Base-by-base conservation (phyloP, 2,329 filamentous ascomycete species). In the Stagonosporopsis cucurbitacearum region DNA sequence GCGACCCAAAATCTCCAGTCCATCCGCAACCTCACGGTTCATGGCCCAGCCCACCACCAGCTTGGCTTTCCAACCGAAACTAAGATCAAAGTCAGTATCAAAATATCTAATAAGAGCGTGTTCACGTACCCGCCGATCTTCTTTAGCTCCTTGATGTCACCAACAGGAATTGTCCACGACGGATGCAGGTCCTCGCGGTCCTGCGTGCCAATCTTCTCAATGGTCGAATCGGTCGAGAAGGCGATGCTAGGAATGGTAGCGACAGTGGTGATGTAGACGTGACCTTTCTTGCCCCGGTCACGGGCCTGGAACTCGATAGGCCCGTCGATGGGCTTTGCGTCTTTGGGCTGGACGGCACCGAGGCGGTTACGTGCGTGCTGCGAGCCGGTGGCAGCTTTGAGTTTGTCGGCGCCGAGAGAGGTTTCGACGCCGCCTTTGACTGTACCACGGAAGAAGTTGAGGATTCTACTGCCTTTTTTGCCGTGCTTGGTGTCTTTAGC, bases 61-160 rank as follows among this genome's bases (percentile, higher is more conserved):
- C 78, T 92, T 94, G 1, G 87, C 86, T 76, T 95, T 96, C 91
- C 91, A 96, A 0, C 91, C 90, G n/a, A n/a, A n/a, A n/a, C n/a
- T n/a, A n/a, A n/a, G n/a, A n/a, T n/a, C n/a, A n/a, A n/a, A n/a
- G n/a, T n/a, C n/a, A n/a, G n/a, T n/a, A n/a, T n/a, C n/a, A n/a
- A n/a, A n/a, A n/a, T n/a, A n/a, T n/a, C n/a, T n/a, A n/a, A n/a
- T n/a, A n/a, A n/a, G n/a, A n/a, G n/a, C n/a, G n/a, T n/a, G n/a
- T n/a, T n/a, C n/a, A n/a, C n/a, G 32, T 93, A 80, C 0, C 91
- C 91, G 4, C 91, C 91, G 1, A 93, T 79, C 76, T 96, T 96
- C 72, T 87, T 89, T 49, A 96, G 69, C 72, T 93, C 90, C 46
- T 73, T 78, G 41, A 96, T 88, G 15, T 94, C 88, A 0, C 81